phyloP scores from a whole-genome alignment of 768 basidiomycete species.

The Calvatia gigantea region DNA sequence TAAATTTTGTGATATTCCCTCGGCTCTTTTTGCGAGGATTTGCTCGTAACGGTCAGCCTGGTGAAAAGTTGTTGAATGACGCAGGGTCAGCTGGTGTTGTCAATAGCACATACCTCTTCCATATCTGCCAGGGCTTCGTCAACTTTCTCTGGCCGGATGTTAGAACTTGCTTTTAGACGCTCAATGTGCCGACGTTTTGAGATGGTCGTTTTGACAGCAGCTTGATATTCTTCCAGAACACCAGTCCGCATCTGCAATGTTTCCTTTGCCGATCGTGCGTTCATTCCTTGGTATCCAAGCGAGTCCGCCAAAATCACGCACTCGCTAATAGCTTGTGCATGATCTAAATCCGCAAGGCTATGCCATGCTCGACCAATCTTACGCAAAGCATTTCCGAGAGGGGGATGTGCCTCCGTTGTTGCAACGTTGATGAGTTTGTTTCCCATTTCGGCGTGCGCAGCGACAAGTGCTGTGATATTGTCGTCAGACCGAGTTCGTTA shows the following conservation, averaged over 20 bases:
- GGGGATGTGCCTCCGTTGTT: constrained; percentile 83
- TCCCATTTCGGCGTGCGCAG: constrained; percentile 85
- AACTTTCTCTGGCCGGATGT: constrained; percentile 80
- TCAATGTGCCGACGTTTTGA: constrained; percentile 92
- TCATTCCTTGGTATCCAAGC: constrained; percentile 93
- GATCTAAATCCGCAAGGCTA: constrained; percentile 82
- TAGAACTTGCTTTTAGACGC: constrained; percentile 79
- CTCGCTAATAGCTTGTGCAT: constrained; percentile 90
- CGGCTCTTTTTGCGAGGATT: constrained; percentile 76
- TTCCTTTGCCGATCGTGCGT: constrained; percentile 96
- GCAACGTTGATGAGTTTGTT: constrained; percentile 88
- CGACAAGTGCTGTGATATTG: constrained; percentile 58
- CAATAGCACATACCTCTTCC: constrained; percentile 64
- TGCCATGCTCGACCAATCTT: constrained; percentile 89
- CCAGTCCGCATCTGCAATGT: constrained; percentile 86
- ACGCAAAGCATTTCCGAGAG: constrained; percentile 77
- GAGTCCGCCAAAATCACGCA: constrained; percentile 96
- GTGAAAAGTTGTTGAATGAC: constrained; percentile 9
- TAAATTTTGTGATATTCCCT: constrained; percentile 92
- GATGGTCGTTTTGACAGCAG: constrained; percentile 89
- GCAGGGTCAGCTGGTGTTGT: constrained; percentile 1
- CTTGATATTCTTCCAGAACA: constrained; percentile 92
- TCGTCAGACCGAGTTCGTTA: neutral
- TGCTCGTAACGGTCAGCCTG: constrained; percentile 92
- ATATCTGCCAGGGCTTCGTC: constrained; percentile 91